Base-by-base conservation (phyloP, 2,329 filamentous ascomycete genomes). In the Penicillium frequentans region DNA sequence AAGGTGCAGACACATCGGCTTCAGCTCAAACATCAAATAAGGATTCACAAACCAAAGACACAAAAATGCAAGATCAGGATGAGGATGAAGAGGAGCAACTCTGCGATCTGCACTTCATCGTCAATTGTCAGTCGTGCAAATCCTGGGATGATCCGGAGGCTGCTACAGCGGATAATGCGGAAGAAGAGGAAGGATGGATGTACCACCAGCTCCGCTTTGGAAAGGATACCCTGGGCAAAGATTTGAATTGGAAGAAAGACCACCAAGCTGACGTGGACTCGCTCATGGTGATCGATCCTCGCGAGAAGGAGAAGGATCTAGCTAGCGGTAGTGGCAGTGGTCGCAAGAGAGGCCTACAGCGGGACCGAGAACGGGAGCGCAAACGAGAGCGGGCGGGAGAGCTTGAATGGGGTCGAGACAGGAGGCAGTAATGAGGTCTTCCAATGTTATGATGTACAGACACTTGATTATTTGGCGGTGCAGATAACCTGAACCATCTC, bases 61-160 rank as follows among this genome's bases (percentile, higher is more conserved):
- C 33, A 11, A 46, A 56, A 31, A 50, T 35, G 13, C 52, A 56
- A 53, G 27, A 48, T 29, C 47, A 62, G 13, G 57, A 67, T 19
- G 58, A 58, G 49, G 62, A 67, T 8, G 81, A 82, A 19, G 87
- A 89, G 39, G 91, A 96, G 71, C 83, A 83, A 49, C 81, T 96
- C 4, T 99, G 95, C 70, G 95, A 98, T 72, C 78, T 99, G 35
- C 95, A 99, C 73, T 99, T 98, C 74, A 96, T 99, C 61, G 90
- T 90, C 49, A 90, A 96, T 67, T 99, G 95, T 73, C 91, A 96
- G 71, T 96, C 91, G 45, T 98, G 95, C 73, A 86, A 85, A 57
- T 85, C 88, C 0, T 96, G 93, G 91, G 90, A 96, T 68, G 83
- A 87, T 47, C 60, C 67, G 9, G 55, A 64, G 5, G 47, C 57